Percentiles rank a stretch among this genome's conserved stretches.
Evolutionary conservation across 768 basidiomycete species (phyloP).

Genomic region (Bullera alba): DNA sequence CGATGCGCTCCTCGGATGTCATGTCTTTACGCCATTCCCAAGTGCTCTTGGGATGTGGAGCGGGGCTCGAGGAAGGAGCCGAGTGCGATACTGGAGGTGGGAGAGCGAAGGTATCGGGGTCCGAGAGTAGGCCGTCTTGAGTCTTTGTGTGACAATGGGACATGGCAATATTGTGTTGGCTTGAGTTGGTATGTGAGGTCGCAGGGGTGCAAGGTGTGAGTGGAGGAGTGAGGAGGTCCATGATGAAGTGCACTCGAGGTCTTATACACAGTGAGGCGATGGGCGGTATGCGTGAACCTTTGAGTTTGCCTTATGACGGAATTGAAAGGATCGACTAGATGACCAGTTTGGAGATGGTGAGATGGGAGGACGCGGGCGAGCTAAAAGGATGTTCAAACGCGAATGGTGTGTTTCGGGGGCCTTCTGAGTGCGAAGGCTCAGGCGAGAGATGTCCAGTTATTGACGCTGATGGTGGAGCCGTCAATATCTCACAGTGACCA

Average conservation of each 20-base stretch:
- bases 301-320: not conserved
- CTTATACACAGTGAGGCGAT: not conserved
- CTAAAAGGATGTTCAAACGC: too few relatives aligned
- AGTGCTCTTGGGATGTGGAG: constrained; percentile 2
- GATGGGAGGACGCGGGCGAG: too few relatives aligned
- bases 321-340: too few relatives aligned
- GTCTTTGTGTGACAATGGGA: too few relatives aligned
- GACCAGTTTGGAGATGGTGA: not conserved
- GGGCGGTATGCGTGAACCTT: not conserved
- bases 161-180: not conserved
- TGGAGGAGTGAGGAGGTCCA: constrained; percentile 6
- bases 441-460: too few relatives aligned
- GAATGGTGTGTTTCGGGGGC: too few relatives aligned
- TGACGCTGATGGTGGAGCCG: too few relatives aligned
- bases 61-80: not conserved
- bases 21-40: constrained; percentile 31
- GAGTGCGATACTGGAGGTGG: not conserved
- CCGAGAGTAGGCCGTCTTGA: too few relatives aligned
- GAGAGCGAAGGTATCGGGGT: not conserved
- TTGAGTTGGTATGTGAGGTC: not conserved
- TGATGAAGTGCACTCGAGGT: not conserved
- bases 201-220: not conserved
- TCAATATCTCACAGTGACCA: too few relatives aligned
- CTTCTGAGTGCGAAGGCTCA: too few relatives aligned
- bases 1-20: constrained; percentile 21